phyloP scores from a whole-genome alignment of 179 eudicot species.

The Silene noctiflora region DNA sequence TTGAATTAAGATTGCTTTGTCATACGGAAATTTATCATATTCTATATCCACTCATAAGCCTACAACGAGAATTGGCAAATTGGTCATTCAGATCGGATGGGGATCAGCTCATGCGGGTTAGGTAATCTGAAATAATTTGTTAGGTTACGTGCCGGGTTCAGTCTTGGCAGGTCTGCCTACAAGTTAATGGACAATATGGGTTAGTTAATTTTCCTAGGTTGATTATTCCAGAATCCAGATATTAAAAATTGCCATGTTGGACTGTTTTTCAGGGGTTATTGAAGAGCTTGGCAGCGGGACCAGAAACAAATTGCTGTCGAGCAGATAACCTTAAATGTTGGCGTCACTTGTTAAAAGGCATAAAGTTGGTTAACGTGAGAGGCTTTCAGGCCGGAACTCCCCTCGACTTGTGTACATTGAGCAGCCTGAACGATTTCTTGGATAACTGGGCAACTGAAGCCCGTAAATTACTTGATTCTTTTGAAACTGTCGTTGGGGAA shows the following conservation, averaged over 20 bases:
- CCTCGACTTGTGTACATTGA: constrained; percentile 9
- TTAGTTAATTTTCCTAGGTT: neutral
- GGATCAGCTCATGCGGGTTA: no score
- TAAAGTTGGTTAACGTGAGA: constrained; percentile 11
- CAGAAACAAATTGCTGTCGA: constrained; percentile 1
- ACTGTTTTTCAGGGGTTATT: constrained; percentile 21
- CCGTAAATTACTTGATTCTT: constrained; percentile 9
- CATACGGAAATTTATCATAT: neutral
- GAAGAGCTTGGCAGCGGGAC: constrained; percentile 19
- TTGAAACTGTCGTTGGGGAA: constrained; percentile 6
- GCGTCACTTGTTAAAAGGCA: constrained; percentile 25
- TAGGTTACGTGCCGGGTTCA: neutral
- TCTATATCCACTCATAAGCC: neutral
- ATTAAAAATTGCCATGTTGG: neutral
- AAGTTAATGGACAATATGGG: neutral
- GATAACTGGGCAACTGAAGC: constrained; percentile 25
- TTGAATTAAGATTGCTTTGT: no score
- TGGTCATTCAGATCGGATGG: neutral
- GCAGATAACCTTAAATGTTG: constrained; percentile 21
- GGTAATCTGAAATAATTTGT: neutral
- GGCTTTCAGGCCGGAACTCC: constrained; percentile 14
- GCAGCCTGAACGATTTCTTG: constrained; percentile 17
- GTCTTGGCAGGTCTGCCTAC: neutral
- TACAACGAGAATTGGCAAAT: neutral
- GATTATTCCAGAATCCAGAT: neutral